phyloP scores from a whole-genome alignment of 73 alveolate species.

The Effrenium voratum region DNA sequence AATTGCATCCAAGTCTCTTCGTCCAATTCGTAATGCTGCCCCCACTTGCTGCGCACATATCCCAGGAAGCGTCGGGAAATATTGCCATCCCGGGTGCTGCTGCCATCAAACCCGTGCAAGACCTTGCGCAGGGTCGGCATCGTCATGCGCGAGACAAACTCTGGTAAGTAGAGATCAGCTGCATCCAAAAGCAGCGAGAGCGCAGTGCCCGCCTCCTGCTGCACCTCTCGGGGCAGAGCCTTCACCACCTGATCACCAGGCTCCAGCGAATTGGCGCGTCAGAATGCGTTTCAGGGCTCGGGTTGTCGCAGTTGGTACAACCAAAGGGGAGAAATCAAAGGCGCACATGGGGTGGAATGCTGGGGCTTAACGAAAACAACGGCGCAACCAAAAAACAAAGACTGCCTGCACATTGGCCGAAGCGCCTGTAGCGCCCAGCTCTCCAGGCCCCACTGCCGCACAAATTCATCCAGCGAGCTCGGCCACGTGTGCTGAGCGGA shows the following conservation, averaged over 20 bases:
- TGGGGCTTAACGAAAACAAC: background rate
- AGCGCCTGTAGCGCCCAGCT: slow-evolving; percentile 11
- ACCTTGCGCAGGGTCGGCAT: background rate
- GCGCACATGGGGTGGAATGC: background rate
- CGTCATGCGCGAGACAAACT: background rate
- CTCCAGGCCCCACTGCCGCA: slow-evolving; percentile 45
- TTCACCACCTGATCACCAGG: background rate
- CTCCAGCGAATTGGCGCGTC: background rate
- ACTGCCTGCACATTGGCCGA: background rate
- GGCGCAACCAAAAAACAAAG: background rate
- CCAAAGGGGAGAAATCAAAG: background rate
- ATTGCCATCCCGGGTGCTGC: slow-evolving; percentile 76
- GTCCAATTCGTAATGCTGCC: slow-evolving; percentile 26
- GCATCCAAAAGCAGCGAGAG: background rate
- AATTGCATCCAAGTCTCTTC: too few relatives aligned
- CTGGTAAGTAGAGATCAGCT: background rate
- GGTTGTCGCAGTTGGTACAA: background rate
- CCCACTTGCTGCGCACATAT: slow-evolving; percentile 73
- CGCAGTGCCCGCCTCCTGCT: background rate
- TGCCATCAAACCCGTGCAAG: slow-evolving; percentile 46
- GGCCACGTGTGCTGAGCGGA: too few relatives aligned
- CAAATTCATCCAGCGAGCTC: background rate
- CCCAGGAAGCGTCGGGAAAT: slow-evolving; percentile 25
- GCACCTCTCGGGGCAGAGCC: slow-evolving; percentile 1
- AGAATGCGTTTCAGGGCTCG: background rate